Evolutionary conservation across 148 eudicot species (phyloP), one percentile per base, ranked within the genome.

Genomic region (Diospyros kaki): DNA sequence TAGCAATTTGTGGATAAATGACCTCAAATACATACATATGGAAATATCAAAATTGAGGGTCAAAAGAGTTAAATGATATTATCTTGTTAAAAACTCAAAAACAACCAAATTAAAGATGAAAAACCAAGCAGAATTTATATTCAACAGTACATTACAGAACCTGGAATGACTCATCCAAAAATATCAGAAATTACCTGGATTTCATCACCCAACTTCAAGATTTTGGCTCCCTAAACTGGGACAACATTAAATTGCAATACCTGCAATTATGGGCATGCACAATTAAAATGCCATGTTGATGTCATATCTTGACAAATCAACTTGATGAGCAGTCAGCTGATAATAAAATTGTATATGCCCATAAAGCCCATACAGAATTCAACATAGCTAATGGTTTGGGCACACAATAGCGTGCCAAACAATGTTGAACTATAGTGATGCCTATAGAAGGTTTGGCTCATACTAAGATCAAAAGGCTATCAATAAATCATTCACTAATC

Each of bases 201-300:
- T 4, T 48, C 52, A 48, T 8, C 52, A 48, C 6, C 52, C 4
- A 48, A 8, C 52, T 48, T 48, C 52, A 48, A 48, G 51, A 60
- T 66, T 55, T 54, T 50, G 58, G 66, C 76, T 64, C 64, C 58
- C 45, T n/a, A 39, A 38, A 41, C 53, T 64, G 59, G 77, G 65
- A 74, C 44, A 77, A 14, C 44, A 40, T 56, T 45, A 12, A 10
- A 44, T 6, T 43, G 39, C 61, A 28, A 72, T n/a, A 65, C 68
- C 65, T 64, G 80, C 71, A 55, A 9, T 48, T 48, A 66, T 75
- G 38, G 41, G 6, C 43, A 38, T 42, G 9, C 3, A 67, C 59
- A 41, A 11, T 5, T 52, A 38, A 45, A 2, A 14, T 12, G 1
- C 41, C 41, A 65, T 28, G 28, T 28, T 28, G 52, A 8, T 8